Evolutionary conservation across 768 basidiomycete genomes (phyloP).

Genomic region (Serendipita vermifera): DNA sequence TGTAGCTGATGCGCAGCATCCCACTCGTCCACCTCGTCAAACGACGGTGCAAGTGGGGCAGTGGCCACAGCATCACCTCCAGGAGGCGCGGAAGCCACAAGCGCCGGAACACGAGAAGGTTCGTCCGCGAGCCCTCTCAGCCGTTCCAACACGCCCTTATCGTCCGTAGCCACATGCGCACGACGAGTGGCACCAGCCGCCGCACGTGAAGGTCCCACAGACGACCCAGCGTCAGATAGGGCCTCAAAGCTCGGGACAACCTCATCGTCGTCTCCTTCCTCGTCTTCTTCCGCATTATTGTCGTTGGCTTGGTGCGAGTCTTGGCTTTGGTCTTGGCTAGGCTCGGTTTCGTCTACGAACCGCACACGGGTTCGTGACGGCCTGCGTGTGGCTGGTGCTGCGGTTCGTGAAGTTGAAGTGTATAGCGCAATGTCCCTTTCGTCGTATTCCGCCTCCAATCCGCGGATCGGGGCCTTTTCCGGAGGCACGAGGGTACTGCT

Average conservation of each 20-base stretch:
- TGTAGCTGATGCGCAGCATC: background rate
- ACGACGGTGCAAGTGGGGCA: background rate
- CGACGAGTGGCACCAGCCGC: constrained; percentile 1
- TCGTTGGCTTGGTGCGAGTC: no score
- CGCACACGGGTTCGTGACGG: no score
- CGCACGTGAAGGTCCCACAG: background rate
- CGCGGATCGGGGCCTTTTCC: background rate
- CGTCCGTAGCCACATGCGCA: constrained; percentile 6
- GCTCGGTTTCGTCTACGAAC: no score
- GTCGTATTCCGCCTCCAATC: background rate
- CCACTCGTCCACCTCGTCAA: background rate
- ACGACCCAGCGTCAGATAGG: no score
- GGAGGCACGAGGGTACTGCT: no score
- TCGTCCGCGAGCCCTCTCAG: background rate
- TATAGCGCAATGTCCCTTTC: background rate
- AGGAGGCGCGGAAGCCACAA: no score
- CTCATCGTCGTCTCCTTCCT: background rate
- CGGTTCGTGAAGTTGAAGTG: no score
- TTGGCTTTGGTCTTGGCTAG: no score
- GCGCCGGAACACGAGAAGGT: no score
- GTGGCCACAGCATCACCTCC: no score
- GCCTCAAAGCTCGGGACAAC: background rate
- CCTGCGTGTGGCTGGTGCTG: no score
- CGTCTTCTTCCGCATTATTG: background rate
- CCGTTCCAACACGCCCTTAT: constrained; percentile 2